Evolutionary conservation across 2,329 filamentous ascomycete genomes (phyloP), one percentile per base, ranked within the genome.

Genomic region (Phoma sp.): DNA sequence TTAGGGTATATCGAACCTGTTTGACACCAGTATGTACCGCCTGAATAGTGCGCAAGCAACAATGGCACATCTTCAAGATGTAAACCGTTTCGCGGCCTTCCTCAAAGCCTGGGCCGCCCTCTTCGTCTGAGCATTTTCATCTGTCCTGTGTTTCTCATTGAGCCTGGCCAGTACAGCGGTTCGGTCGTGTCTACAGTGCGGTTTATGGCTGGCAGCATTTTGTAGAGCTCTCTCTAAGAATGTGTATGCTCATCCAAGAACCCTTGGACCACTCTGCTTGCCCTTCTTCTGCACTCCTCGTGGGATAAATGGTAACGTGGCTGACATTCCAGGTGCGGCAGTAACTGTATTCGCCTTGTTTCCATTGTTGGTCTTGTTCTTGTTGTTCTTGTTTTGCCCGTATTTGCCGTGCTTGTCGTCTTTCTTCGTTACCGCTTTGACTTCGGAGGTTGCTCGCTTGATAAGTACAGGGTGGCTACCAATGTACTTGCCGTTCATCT

Each of bases 401-500:
- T 67, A 38, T 66, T 72, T 65, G 11, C 62, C 62, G 32, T 73
- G 65, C 50, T 69, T 72, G 45, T 77, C 73, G 26, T 80, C 75
- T 55, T 75, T 75, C 57, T 85, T 83, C n/a, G 82, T 83, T 11
- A 87, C 82, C 4, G 92, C 86, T 72, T 91, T 92, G 75, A 99
- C 92, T 75, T 98, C 93, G 5, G 93, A 96, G 64, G 89, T 96
- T 62, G 91, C 92, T 74, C 95, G 91, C 75, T 90, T 88, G 63
- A 98, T 84, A 21, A 91, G 81, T 23, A 97, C 91, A 0, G 95
- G 95, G 75, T 98, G 95, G 74, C 92, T 97, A 68, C 96, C 93
- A 72, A 99, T 98, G 77, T 99, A 99, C 79, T 99, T 98, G 66
- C 93, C 93, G 69, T 97, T 91, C 95, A 98, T 98, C 79, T 98